Evolutionary conservation across 306 rosid species (phyloP).

Genomic region (Aeschynomene evenia): DNA sequence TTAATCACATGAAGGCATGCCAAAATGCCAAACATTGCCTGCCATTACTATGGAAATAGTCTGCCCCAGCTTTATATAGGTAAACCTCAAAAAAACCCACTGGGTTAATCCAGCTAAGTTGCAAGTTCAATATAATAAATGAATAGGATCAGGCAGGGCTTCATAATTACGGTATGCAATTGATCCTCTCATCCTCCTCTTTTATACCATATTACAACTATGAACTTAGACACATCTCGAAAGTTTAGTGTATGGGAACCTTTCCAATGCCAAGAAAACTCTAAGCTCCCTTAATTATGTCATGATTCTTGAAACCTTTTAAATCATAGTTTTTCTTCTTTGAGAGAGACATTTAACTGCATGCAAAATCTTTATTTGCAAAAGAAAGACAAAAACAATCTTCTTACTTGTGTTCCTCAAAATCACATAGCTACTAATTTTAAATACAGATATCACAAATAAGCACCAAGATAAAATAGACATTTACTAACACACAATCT

Average conservation of each 20-base stretch:
- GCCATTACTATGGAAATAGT: background rate
- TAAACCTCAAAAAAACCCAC: background rate
- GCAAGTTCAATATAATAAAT: background rate
- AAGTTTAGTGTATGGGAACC: background rate
- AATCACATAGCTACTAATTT: background rate
- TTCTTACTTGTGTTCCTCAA: background rate
- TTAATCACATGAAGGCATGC: background rate
- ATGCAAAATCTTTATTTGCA: background rate
- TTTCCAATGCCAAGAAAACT: background rate
- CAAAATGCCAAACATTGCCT: background rate
- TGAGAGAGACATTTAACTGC: background rate
- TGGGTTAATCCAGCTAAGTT: background rate
- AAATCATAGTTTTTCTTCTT: background rate
- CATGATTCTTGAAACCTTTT: background rate
- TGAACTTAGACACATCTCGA: background rate
- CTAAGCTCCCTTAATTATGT: background rate
- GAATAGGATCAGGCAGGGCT: background rate
- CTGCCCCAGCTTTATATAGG: background rate
- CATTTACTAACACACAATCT: background rate
- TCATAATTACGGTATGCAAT: background rate
- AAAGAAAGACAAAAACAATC: background rate
- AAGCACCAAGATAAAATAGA: background rate
- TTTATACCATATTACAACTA: background rate
- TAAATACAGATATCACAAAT: slow-evolving; percentile 1
- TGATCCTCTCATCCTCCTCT: background rate